Base-by-base conservation (phyloP, 176 grass and related monocot genomes). In the Aegilops longissima region DNA sequence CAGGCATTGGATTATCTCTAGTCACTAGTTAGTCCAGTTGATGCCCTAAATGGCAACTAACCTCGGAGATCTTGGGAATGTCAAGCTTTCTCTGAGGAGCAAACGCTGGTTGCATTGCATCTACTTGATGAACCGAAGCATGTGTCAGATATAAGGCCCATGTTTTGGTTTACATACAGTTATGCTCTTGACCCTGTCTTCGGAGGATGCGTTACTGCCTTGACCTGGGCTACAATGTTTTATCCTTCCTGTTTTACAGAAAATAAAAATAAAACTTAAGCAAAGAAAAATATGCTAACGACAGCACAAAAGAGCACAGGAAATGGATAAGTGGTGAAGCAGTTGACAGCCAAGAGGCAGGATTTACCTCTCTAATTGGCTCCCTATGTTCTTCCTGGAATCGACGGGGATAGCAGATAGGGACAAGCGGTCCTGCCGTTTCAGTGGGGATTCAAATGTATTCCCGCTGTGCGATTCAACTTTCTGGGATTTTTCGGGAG, bases 401-500 rank as follows among this genome's bases (percentile, higher is more conserved):
- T 98, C 90, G 23, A 96, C 76, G 59, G 88, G 74, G 31, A 99
- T 86, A 61, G 85, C 45, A 73, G 97, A 94, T 59, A 96, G 68
- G 4, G 89, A 91, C 6, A 95, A 54, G 68, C 88, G 78, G n/a
- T 92, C 89, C 74, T 94, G 92, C 79, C 9, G 85, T 47, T 96
- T 87, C 65, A 82, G 21, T 81, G 89, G 54, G 1, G 87, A 77
- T 85, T 88, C 81, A 16, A 80, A 67, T 82, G 61, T 35, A 47
- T 79, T 78, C 21, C 31, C 31, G 38, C 27, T 78, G 67, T 3
- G 66, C 4, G 24, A n/a, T 34, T 91, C 30, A 40, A 75, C 59
- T 67, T 85, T 89, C 78, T 89, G 89, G 13, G 84, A 86, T 33
- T 92, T 85, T 76, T 87, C 87, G 80, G 86, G 82, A 67, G 77